Percentiles rank a stretch among this genome's conserved stretches.
Evolutionary conservation across 768 basidiomycete species (phyloP).

Genomic region (Russula olivacea): DNA sequence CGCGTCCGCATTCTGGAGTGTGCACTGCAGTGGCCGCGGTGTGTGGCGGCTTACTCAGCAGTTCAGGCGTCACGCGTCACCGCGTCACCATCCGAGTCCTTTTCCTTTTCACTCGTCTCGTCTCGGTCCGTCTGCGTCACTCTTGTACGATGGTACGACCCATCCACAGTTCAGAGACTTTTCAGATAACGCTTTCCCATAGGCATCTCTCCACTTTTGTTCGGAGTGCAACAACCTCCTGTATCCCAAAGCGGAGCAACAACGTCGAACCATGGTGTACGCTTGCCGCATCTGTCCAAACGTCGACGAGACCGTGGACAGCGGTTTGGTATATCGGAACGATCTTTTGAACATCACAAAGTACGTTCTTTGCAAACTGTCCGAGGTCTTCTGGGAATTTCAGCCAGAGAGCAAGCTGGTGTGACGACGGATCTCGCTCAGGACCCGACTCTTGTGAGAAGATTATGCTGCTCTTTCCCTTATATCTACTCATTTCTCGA

Average conservation of each 20-base stretch:
- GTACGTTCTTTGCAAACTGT: conserved; percentile 39
- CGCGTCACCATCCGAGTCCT: too few species aligned
- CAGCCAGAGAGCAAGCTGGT: conserved; percentile 30
- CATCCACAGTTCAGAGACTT: background rate
- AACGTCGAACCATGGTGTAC: conserved; percentile 81
- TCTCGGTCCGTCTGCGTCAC: too few species aligned
- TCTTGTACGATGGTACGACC: conserved; percentile 10
- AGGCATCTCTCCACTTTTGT: conserved; percentile 88
- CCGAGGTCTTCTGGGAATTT: conserved; percentile 7
- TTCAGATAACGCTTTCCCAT: background rate
- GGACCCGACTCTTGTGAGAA: too few species aligned
- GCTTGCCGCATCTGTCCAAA: conserved; percentile 82
- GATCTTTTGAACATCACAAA: conserved; percentile 91
- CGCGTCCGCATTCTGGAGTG: too few species aligned
- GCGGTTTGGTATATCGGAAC: conserved; percentile 88
- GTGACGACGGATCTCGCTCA: conserved; percentile 73
- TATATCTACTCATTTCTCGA: conserved; percentile 8
- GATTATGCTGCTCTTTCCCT: background rate
- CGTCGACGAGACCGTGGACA: conserved; percentile 79
- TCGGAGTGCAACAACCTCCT: conserved; percentile 93
- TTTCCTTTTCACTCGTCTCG: too few species aligned
- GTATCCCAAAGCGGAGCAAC: conserved; percentile 87
- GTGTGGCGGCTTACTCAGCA: too few species aligned
- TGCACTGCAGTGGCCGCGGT: too few species aligned
- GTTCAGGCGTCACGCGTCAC: too few species aligned